phyloP scores from a whole-genome alignment of 495 filamentous ascomycete species.

The Aspergillus carlsbadensis region DNA sequence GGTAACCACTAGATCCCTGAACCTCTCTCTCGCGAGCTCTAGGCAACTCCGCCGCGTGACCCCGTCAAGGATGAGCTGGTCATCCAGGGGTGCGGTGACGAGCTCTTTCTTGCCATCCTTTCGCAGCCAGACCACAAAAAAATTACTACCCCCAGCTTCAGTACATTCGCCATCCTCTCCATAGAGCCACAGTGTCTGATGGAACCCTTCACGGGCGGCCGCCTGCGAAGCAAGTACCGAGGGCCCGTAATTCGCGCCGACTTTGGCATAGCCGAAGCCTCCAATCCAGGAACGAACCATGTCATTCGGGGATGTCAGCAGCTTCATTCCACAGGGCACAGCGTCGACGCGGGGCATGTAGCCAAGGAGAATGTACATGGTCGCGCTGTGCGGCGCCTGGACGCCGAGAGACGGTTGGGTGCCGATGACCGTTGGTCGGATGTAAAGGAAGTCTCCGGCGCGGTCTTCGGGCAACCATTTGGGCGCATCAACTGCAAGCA shows the following conservation, averaged over 20 bases:
- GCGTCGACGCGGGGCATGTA: slow-evolving; percentile 1
- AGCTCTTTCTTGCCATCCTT: slow-evolving; percentile 65
- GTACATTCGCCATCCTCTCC: slow-evolving; percentile 75
- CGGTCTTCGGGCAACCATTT: slow-evolving; percentile 1
- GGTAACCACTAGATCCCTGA: neutral
- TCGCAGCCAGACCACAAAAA: slow-evolving; percentile 69
- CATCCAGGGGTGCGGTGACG: slow-evolving; percentile 82
- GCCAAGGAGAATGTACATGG: slow-evolving; percentile 62
- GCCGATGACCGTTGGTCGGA: slow-evolving; percentile 75
- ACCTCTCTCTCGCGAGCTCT: slow-evolving; percentile 69
- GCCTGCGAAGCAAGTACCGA: slow-evolving; percentile 17
- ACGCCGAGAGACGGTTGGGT: slow-evolving; percentile 68
- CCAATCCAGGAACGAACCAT: slow-evolving; percentile 28
- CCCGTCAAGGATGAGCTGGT: slow-evolving; percentile 74
- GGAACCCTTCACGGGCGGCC: slow-evolving; percentile 16
- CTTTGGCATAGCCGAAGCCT: slow-evolving; percentile 28
- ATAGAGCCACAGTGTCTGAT: slow-evolving; percentile 33
- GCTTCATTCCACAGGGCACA: slow-evolving; percentile 4
- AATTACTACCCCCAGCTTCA: slow-evolving; percentile 91
- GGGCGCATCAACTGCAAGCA: neutral
- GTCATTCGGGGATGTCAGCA: slow-evolving; percentile 3
- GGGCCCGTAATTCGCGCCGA: slow-evolving; percentile 34
- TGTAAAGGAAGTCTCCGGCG: slow-evolving; percentile 49
- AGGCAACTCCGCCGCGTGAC: slow-evolving; percentile 76
- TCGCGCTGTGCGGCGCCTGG: slow-evolving; percentile 65